Conservation (phyloP, 2,329 filamentous ascomycete species). For the Colletotrichum acutatum region DNA sequence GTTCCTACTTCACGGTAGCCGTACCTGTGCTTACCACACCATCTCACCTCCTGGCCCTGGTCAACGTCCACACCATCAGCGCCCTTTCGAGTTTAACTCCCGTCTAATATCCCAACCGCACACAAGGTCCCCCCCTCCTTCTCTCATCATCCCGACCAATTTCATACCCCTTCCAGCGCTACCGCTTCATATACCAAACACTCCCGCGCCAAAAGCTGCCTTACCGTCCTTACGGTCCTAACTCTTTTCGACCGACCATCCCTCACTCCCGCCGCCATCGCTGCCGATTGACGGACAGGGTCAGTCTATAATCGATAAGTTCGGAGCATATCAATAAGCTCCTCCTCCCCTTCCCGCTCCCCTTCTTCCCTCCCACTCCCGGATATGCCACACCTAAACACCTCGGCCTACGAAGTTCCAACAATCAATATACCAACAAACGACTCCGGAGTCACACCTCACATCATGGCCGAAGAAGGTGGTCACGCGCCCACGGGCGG, state of each 20-base stretch:
- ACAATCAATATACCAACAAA: slow-evolving; percentile 11
- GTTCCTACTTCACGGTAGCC: not conserved
- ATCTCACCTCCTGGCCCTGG: not conserved
- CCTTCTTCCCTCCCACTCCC: not conserved
- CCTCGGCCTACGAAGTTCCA: slow-evolving; percentile 18
- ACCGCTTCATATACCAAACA: slow-evolving; percentile 24
- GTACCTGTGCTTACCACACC: not conserved
- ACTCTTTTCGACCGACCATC: slow-evolving; percentile 1
- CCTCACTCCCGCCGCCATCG: slow-evolving; percentile 7
- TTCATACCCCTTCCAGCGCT: slow-evolving; percentile 7
- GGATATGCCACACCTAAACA: slow-evolving; percentile 16
- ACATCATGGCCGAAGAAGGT: slow-evolving; percentile 32
- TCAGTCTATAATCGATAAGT: not conserved
- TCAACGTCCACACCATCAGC: slow-evolving; percentile 4
- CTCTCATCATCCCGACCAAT: not conserved
- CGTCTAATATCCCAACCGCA: not conserved
- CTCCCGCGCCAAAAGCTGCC: slow-evolving; percentile 1
- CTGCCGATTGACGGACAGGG: not conserved
- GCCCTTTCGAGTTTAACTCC: slow-evolving; percentile 4
- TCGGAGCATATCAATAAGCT: not conserved
- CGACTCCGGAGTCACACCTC: slow-evolving; percentile 11
- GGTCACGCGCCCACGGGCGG: slow-evolving; percentile 11
- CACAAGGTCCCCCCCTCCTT: slow-evolving; percentile 11
- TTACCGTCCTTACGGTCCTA: not conserved
- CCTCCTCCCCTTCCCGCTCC: not conserved